Base-by-base conservation (phyloP, 805 yeast species). In the Candida xyloterini region DNA sequence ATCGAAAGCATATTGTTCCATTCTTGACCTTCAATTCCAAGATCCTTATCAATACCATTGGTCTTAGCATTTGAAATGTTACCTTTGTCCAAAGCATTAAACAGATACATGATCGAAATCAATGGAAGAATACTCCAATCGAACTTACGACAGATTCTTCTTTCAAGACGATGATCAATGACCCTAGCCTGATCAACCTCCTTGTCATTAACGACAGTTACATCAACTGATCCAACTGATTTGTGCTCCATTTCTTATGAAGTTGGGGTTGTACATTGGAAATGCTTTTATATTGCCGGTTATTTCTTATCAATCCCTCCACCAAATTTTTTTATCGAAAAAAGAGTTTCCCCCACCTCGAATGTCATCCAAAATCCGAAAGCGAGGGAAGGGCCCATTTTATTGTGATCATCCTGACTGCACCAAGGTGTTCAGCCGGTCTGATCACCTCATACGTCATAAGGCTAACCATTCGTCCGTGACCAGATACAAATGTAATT, bases 391-490 rank as follows among this genome's bases (percentile, higher is more conserved):
- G 6, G 52, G 50, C 1, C 42, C 46, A 3, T 42, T 15, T 33
- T 27, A 33, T 30, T 74, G 78, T 50, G 67, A 67, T 24, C 52
- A 55, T 42, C 61, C 60, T 10, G 66, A 65, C 16, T 79, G 85
- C 52, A 66, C 63, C 15, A 78, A 78, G 53, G 62, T 70, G 3
- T 79, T 79, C 47, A 66, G 76, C 11, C 55, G 84, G 31, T 71
- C 78, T 1, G 85, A 79, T 52, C 84, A 79, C 55, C 56, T 79
- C 9, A 64, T 78, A 2, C 60, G 84, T 29, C 85, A 79, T 49
- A 69, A 70, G 49, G 60, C 71, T 24, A 77, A 74, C 53, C 85
- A 79, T 45, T 55, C 62, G 38, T 48, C 61, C 3, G 33, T 64
- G 33, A 71, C 67, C 31, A 71, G 71, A 10, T 73, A 67, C 52